Evolutionary conservation across 1,139 yeast species (phyloP), one percentile per base, ranked within the genome.

Genomic region (Lodderomyces elongisporus): DNA sequence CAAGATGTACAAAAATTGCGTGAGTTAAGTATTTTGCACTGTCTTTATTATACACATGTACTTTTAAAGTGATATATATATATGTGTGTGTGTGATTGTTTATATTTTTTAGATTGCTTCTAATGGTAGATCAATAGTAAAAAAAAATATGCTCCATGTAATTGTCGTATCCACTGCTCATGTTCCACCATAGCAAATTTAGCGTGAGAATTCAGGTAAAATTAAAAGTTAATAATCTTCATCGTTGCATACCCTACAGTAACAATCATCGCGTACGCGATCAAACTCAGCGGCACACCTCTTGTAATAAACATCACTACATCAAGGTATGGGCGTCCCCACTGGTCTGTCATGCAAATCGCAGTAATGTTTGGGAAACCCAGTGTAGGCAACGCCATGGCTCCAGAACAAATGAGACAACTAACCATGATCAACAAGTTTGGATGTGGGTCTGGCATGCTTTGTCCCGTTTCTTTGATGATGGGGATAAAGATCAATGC

Each of bases 341-440:
- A 68, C 38, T 78, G 81, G 49, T 81, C 87, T 3, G 81, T 71
- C 81, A 78, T 78, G 35, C 85, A 79, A 43, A 79, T 79, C 2
- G 88, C 88, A n/a, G 85, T 80, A 20, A 79, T 84, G 48, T 80
- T 81, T 15, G 89, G 89, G 62, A 80, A 81, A 1, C 89, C 89
- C 1, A 83, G 74, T 2, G 85, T 78, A 3, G 88, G 85, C 39
- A 81, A 62, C 17, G 85, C 88, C 87, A 81, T 80, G 42, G 88
- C 89, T 36, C 82, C 77, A 6, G 85, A 78, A 25, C 87, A 76
- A 42, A 81, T 62, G 39, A 80, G 60, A 3, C 85, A 79, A 52
- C 79, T 76, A 27, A 78, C 77, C 70, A 80, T 79, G 42, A 80
- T 77, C 45, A 81, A 62, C 39, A 80, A 59, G 29, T 79, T 68